Percentiles rank a stretch among this genome's conserved stretches.
Evolutionary conservation across 306 rosid genomes (phyloP).

Genomic region (Medicago ruthenica): DNA sequence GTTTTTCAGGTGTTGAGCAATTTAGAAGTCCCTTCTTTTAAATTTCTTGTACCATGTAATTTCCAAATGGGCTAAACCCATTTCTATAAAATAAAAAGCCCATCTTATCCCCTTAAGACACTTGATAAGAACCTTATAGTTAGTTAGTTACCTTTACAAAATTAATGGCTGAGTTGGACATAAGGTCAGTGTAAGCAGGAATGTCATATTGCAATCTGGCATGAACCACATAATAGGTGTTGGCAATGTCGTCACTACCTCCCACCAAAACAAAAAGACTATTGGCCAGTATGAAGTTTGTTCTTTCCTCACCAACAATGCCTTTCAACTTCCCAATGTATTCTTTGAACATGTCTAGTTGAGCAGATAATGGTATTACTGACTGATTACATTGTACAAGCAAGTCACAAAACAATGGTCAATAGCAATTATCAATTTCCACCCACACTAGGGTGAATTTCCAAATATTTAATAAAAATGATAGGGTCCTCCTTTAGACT

Average conservation of each 20-base stretch:
- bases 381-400: constrained; percentile 43
- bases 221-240: constrained; percentile 58
- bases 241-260: constrained; percentile 85
- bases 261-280: constrained; percentile 60
- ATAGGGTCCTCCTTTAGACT: too few species aligned
- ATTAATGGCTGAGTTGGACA: constrained; percentile 51
- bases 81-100: too few species aligned
- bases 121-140: too few species aligned
- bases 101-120: too few species aligned
- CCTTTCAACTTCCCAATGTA: constrained; percentile 60
- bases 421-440: not conserved
- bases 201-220: constrained; percentile 57
- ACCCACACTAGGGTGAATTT: too few species aligned
- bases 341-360: constrained; percentile 67
- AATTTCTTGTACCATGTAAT: too few species aligned
- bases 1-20: too few species aligned
- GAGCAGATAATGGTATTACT: constrained; percentile 55
- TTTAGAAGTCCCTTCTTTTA: too few species aligned
- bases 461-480: not conserved
- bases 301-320: constrained; percentile 55
- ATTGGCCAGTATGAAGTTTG: constrained; percentile 58
- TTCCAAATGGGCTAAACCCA: too few species aligned
- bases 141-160: constrained; percentile 53
- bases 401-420: not conserved
- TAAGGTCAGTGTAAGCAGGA: constrained; percentile 72